Percentiles rank a stretch among this genome's conserved stretches.
phyloP scores from a whole-genome alignment of 2,329 filamentous ascomycete genomes.

The Colletotrichum chrysophilum region DNA sequence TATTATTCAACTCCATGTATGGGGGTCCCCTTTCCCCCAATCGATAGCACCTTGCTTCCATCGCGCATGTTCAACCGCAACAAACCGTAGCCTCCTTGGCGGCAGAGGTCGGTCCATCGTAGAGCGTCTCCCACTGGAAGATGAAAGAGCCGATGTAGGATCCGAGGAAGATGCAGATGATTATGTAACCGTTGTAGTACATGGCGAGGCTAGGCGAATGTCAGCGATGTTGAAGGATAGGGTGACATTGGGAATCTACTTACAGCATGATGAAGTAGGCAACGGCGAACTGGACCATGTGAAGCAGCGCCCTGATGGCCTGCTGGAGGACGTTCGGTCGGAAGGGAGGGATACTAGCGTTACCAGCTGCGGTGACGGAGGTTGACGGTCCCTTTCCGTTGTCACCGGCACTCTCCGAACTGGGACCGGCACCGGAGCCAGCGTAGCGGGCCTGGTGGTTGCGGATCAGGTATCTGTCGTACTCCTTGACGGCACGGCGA shows the following conservation, averaged over 20 bases:
- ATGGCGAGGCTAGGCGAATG: conserved; percentile 46
- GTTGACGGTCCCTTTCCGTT: conserved; percentile 4
- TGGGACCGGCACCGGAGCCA: conserved; percentile 19
- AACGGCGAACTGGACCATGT: conserved; percentile 74
- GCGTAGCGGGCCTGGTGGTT: conserved; percentile 40
- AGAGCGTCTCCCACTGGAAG: conserved; percentile 71
- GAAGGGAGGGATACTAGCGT: conserved; percentile 37
- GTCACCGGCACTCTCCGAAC: neutral
- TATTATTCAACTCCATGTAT: neutral
- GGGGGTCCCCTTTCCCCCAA: neutral
- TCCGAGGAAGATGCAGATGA: conserved; percentile 82
- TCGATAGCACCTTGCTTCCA: neutral
- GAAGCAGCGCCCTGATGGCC: conserved; percentile 67
- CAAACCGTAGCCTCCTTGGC: conserved; percentile 44
- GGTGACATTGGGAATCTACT: conserved; percentile 1
- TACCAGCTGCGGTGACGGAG: neutral
- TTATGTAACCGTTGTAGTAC: conserved; percentile 75
- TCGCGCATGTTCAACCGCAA: conserved; percentile 35
- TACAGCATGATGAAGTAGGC: conserved; percentile 81
- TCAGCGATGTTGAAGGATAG: neutral
- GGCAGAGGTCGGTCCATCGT: conserved; percentile 36
- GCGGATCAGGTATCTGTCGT: conserved; percentile 69
- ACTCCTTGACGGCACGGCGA: conserved; percentile 74
- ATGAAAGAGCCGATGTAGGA: conserved; percentile 75
- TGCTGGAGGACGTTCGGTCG: conserved; percentile 71